Evolutionary conservation across 1,139 yeast genomes (phyloP).

Genomic region (Taiozyma sp.): DNA sequence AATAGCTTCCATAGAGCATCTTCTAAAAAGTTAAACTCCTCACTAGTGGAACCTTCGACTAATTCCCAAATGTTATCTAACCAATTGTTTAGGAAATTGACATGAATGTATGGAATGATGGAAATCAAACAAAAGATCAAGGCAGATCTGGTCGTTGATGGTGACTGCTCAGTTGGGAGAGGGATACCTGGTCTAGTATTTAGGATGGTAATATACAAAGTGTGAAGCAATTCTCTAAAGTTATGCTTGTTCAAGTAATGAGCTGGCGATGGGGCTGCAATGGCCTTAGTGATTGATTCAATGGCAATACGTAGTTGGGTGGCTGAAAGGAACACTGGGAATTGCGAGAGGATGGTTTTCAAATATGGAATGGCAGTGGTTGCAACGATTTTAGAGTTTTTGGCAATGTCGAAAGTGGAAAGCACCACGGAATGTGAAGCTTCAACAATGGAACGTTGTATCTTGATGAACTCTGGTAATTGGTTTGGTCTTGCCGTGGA

Average conservation of each 20-base stretch:
- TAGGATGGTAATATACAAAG: slow-evolving; percentile 35
- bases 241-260: slow-evolving; percentile 24
- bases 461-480: slow-evolving; percentile 5
- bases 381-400: slow-evolving; percentile 20
- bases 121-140: slow-evolving; percentile 42
- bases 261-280: slow-evolving; percentile 39
- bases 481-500: slow-evolving; percentile 6
- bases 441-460: slow-evolving; percentile 41
- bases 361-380: slow-evolving; percentile 29
- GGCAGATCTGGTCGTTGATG: slow-evolving; percentile 45
- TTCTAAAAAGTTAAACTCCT: slow-evolving; percentile 31
- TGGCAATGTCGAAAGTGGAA: slow-evolving; percentile 33
- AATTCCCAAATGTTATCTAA: slow-evolving; percentile 40
- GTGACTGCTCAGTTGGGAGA: slow-evolving; percentile 21
- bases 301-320: slow-evolving; percentile 55
- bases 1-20: slow-evolving; percentile 35
- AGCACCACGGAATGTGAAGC: slow-evolving; percentile 65
- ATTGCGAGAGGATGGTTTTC: slow-evolving; percentile 39
- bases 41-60: slow-evolving; percentile 24
- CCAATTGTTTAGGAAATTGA: slow-evolving; percentile 41
- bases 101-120: slow-evolving; percentile 50
- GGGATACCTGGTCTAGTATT: slow-evolving; percentile 30
- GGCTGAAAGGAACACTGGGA: slow-evolving; percentile 51
- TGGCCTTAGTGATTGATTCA: slow-evolving; percentile 48
- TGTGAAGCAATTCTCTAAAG: slow-evolving; percentile 36